Evolutionary conservation across 345 rosid species (phyloP).

Genomic region (Eucalyptus cloeziana): DNA sequence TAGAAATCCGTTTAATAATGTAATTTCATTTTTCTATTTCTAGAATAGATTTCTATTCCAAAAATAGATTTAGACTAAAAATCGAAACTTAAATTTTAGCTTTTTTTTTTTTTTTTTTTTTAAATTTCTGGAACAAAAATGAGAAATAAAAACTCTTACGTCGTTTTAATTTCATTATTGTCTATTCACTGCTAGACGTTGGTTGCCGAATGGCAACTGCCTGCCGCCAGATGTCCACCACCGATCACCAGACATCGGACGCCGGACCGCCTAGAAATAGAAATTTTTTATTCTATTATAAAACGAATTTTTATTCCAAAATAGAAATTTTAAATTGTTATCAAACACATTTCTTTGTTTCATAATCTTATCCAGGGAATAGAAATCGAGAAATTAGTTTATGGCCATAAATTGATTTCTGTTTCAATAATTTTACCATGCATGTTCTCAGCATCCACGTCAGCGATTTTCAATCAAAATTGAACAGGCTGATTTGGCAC

Average conservation of each 20-base stretch:
- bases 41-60: too few species aligned
- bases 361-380: accelerated
- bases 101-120: too few species aligned
- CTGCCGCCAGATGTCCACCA: accelerated
- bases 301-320: accelerated
- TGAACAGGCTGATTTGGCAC: neutral
- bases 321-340: too few species aligned
- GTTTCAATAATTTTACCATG: too few species aligned
- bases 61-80: too few species aligned
- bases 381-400: too few species aligned
- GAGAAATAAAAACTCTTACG: too few species aligned
- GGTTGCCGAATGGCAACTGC: accelerated
- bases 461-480: too few species aligned
- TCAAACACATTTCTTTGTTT: accelerated
- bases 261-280: accelerated
- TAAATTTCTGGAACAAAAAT: too few species aligned
- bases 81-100: too few species aligned
- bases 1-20: accelerated
- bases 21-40: too few species aligned
- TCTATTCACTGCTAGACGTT: accelerated
- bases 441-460: accelerated
- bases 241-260: accelerated
- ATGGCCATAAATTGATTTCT: accelerated
- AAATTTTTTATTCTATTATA: too few species aligned
- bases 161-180: accelerated